A percentile compares a stretch with the other conserved stretches of the same genome.
Conservation (phyloP, 345 rosid species). For the Clausena lansium region DNA sequence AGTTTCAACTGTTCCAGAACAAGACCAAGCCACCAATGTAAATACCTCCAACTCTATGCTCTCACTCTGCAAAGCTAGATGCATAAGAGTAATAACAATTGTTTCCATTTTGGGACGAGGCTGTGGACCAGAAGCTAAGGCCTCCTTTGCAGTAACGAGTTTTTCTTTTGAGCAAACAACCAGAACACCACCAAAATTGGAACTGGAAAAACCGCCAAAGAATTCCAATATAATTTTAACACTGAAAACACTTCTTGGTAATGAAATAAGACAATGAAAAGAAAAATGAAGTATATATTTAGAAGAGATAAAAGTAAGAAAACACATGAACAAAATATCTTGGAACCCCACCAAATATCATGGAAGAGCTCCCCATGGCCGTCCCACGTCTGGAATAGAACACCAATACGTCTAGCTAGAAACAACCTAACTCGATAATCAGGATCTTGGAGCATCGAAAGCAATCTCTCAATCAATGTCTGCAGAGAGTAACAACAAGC, state of each 20-base stretch:
- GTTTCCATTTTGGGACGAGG: slow-evolving; percentile 70
- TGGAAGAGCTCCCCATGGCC: slow-evolving; percentile 88
- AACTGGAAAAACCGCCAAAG: slow-evolving; percentile 40
- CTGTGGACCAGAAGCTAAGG: slow-evolving; percentile 73
- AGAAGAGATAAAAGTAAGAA: not conserved
- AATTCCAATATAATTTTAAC: not conserved
- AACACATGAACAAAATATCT: not conserved
- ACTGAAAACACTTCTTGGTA: not conserved
- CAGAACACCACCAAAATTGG: slow-evolving; percentile 68
- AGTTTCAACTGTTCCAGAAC: not conserved
- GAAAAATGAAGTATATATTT: not conserved
- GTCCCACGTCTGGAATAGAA: slow-evolving; percentile 97
- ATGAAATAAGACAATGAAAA: not conserved
- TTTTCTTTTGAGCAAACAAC: slow-evolving; percentile 65
- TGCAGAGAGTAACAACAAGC: slow-evolving; percentile 25
- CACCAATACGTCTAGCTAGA: slow-evolving; percentile 63
- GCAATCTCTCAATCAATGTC: slow-evolving; percentile 77
- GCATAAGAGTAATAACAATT: slow-evolving; percentile 72
- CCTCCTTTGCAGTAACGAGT: slow-evolving; percentile 68
- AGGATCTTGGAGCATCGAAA: slow-evolving; percentile 70
- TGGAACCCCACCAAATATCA: slow-evolving; percentile 77
- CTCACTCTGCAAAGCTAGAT: slow-evolving; percentile 85
- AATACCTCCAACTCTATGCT: slow-evolving; percentile 80
- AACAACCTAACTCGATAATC: slow-evolving; percentile 85
- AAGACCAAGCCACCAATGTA: slow-evolving; percentile 9